These are phyloP conservation scores for Termitomyces sp. DNA, from an alignment of 768 basidiomycete species.

Conservation along the genomic window DNA sequence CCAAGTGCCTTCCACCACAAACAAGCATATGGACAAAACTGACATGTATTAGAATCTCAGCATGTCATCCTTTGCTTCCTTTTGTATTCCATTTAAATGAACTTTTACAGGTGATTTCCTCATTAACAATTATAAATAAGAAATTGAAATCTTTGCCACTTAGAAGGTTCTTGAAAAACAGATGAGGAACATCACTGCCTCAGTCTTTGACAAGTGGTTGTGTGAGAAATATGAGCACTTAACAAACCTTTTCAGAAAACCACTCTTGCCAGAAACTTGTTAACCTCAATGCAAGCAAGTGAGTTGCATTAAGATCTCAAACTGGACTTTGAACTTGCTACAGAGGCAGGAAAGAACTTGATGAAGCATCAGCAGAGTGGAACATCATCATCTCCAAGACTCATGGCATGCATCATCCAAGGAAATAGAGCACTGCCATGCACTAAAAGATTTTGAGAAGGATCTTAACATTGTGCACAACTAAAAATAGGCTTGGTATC, in stretches of 20 bases:
- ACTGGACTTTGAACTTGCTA: accelerated
- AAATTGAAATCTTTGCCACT: neutral
- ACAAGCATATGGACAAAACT: slow-evolving; percentile 4
- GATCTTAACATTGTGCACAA: neutral
- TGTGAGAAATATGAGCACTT: neutral
- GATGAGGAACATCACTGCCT: neutral
- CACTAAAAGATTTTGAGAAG: neutral
- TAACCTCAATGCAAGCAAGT: neutral
- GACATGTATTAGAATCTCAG: slow-evolving; percentile 8
- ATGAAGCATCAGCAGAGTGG: neutral
- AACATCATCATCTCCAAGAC: neutral
- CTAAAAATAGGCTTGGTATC: no score
- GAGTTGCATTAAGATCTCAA: neutral
- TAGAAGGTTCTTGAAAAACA: neutral
- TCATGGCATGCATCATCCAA: neutral
- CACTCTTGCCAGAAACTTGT: neutral
- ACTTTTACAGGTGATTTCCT: neutral
- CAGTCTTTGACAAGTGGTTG: neutral
- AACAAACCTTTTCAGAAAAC: neutral
- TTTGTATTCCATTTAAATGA: no score
- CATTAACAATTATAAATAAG: slow-evolving; percentile 1
- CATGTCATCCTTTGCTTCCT: neutral
- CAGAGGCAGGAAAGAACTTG: neutral
- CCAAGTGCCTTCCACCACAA: slow-evolving; percentile 18
- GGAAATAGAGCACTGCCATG: neutral